A percentile compares a stretch with the other conserved stretches of the same genome.
These are phyloP conservation scores for Bipolaris bicolor DNA, from an alignment of 2,329 filamentous ascomycete species.

Conservation along the genomic window DNA sequence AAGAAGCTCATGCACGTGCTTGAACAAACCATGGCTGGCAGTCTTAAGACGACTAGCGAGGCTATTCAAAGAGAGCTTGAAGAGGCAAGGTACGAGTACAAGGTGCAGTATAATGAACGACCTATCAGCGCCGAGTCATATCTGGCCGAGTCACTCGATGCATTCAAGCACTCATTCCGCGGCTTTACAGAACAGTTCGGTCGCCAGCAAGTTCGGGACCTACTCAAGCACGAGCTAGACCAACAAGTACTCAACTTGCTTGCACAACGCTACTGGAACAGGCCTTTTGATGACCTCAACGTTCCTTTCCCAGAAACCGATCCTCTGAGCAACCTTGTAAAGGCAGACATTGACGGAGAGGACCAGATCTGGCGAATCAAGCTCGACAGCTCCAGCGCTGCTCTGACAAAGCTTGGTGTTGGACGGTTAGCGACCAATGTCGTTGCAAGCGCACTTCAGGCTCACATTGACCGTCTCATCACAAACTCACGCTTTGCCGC, in stretches of 20 bases:
- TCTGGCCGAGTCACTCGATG: slow-evolving; percentile 90
- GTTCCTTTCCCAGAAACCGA: slow-evolving; percentile 71
- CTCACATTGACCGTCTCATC: slow-evolving; percentile 80
- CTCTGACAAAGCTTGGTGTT: slow-evolving; percentile 91
- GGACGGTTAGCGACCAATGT: slow-evolving; percentile 91
- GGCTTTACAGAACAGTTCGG: slow-evolving; percentile 90
- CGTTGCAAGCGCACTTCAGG: slow-evolving; percentile 84
- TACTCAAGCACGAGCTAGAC: slow-evolving; percentile 90
- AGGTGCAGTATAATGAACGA: slow-evolving; percentile 98
- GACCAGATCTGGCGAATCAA: slow-evolving; percentile 93
- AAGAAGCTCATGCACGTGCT: slow-evolving; percentile 98
- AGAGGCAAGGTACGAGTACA: slow-evolving; percentile 97
- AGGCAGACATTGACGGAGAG: slow-evolving; percentile 72
- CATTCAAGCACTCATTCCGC: slow-evolving; percentile 98
- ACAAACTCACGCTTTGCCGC: slow-evolving; percentile 81
- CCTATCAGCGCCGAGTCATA: slow-evolving; percentile 95
- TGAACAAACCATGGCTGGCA: slow-evolving; percentile 95
- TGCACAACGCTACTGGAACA: slow-evolving; percentile 96
- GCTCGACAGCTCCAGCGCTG: slow-evolving; percentile 87
- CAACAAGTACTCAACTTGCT: slow-evolving; percentile 93
- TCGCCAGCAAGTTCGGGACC: slow-evolving; percentile 82
- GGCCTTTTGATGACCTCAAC: slow-evolving; percentile 83
- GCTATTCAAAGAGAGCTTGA: slow-evolving; percentile 94
- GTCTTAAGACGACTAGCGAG: slow-evolving; percentile 85
- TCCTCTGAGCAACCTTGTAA: slow-evolving; percentile 77